These are phyloP conservation scores for Talaromyces funiculosus DNA, from an alignment of 2,329 filamentous ascomycete genomes.

Conservation along the genomic window DNA sequence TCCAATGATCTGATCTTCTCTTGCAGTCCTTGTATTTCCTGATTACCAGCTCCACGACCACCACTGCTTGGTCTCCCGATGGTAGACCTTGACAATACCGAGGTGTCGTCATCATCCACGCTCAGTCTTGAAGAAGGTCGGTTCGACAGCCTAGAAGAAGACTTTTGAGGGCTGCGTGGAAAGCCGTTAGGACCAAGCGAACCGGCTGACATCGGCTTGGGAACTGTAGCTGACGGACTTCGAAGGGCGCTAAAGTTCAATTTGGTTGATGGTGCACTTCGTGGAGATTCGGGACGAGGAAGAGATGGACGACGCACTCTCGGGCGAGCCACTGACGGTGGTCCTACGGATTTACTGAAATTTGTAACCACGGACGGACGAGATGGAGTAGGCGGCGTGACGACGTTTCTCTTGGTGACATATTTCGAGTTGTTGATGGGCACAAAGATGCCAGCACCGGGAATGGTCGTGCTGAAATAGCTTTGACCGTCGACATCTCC, in stretches of 20 bases:
- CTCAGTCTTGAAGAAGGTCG: constrained; percentile 37
- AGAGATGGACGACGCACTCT: constrained; percentile 65
- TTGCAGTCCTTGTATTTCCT: constrained; percentile 44
- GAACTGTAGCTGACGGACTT: constrained; percentile 45
- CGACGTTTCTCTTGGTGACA: constrained; percentile 57
- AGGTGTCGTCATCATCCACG: constrained; percentile 29
- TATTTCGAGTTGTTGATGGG: constrained; percentile 70
- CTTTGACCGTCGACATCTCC: constrained; percentile 82
- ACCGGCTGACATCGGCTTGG: constrained; percentile 7
- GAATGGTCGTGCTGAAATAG: constrained; percentile 75
- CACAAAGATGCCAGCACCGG: constrained; percentile 88
- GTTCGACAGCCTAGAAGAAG: constrained; percentile 34
- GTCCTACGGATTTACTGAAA: constrained; percentile 84
- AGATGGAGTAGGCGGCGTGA: constrained; percentile 64
- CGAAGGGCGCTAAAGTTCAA: constrained; percentile 52
- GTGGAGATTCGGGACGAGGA: constrained; percentile 81
- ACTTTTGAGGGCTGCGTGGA: constrained; percentile 35
- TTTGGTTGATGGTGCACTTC: constrained; percentile 53
- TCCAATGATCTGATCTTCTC: constrained; percentile 70
- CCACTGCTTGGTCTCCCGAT: constrained; percentile 8
- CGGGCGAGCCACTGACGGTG: constrained; percentile 61
- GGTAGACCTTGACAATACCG: constrained; percentile 17
- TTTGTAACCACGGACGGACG: constrained; percentile 65
- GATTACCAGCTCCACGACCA: constrained; percentile 15
- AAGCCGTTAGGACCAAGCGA: constrained; percentile 28